Base-by-base conservation (phyloP, 2,329 filamentous ascomycete genomes). In the Fusarium praegraminearum region DNA sequence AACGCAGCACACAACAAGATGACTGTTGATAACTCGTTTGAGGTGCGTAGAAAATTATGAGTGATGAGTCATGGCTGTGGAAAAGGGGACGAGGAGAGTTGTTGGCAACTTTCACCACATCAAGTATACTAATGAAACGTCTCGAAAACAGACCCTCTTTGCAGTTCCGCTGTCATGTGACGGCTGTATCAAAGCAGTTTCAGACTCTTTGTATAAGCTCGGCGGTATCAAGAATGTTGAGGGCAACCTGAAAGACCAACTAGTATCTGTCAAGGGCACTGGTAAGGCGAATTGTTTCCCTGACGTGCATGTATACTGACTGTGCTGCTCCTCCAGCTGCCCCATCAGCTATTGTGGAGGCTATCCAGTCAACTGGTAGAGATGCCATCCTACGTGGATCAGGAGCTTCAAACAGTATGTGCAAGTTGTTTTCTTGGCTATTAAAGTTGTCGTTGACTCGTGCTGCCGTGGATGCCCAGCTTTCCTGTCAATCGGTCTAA, bases 161-260 rank as follows among this genome's bases (percentile, higher is more conserved):
- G 94, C 95, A 69, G 96, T 98, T 73, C 94, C 94, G 57, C 90
- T 98, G 85, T 93, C 90, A 81, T 98, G 96, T 83, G 91, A 97
- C 75, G 85, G 87, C 77, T 98, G 96, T 83, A 89, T 97, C 79
- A 91, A 94, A 80, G 90, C 93, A 75, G 90, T 99, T 78, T 93
- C 93, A 76, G 87, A 88, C 69, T 90, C 93, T 49, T 83, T 98
- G 52, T 87, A 91, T 79, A 89, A 91, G 76, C 83, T 98, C 44
- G 85, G 89, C 76, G 94, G 94, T 43, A 92, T 98, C 78, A 87
- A 86, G 75, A 94, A 93, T 75, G 90, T 98, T 56, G 88, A 95
- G 65, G 93, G 91, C 72, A 92, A 92, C 78, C 85, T 98, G 52
- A 85, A 92, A 77, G 89, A 95, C 64, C 94, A 98, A 81, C 83